phyloP scores from a whole-genome alignment of 768 basidiomycete genomes.

The Tricholoma hemisulphureum region DNA sequence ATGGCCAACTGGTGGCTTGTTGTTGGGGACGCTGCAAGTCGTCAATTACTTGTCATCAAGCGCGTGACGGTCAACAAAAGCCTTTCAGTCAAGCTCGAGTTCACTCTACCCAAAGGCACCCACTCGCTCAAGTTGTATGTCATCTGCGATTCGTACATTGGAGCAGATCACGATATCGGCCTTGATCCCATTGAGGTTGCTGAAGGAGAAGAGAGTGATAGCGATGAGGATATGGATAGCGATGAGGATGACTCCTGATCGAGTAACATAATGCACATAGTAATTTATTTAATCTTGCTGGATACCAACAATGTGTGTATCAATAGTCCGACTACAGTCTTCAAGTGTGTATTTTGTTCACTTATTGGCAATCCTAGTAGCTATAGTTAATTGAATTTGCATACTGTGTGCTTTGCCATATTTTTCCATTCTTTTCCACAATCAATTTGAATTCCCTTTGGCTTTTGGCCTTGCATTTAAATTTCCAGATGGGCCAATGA shows the following conservation, averaged over 20 bases:
- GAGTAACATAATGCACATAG: too few relatives aligned
- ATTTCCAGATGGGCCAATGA: too few relatives aligned
- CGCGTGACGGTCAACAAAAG: conserved; percentile 87
- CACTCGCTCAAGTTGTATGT: conserved; percentile 85
- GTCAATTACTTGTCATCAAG: conserved; percentile 82
- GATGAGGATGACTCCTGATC: conserved; percentile 45
- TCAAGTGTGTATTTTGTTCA: too few relatives aligned
- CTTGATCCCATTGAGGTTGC: conserved; percentile 83
- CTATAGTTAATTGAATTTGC: too few relatives aligned
- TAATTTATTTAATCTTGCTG: too few relatives aligned
- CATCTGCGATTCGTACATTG: conserved; percentile 90
- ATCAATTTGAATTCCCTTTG: too few relatives aligned
- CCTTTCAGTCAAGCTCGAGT: conserved; percentile 85
- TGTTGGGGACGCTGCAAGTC: conserved; percentile 77
- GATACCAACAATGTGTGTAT: too few relatives aligned
- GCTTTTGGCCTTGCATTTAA: too few relatives aligned
- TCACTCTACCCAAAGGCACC: conserved; percentile 80
- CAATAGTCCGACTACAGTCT: too few relatives aligned
- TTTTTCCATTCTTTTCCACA: too few relatives aligned
- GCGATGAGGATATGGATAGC: conserved; percentile 74
- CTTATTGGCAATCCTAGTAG: too few relatives aligned
- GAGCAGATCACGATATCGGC: conserved; percentile 89
- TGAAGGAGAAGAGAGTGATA: conserved; percentile 86
- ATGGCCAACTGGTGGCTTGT: conserved; percentile 98
- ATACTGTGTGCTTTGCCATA: too few relatives aligned